These are phyloP conservation scores for Penicillium sp. DNA, from an alignment of 2,329 filamentous ascomycete species.

Conservation along the genomic window DNA sequence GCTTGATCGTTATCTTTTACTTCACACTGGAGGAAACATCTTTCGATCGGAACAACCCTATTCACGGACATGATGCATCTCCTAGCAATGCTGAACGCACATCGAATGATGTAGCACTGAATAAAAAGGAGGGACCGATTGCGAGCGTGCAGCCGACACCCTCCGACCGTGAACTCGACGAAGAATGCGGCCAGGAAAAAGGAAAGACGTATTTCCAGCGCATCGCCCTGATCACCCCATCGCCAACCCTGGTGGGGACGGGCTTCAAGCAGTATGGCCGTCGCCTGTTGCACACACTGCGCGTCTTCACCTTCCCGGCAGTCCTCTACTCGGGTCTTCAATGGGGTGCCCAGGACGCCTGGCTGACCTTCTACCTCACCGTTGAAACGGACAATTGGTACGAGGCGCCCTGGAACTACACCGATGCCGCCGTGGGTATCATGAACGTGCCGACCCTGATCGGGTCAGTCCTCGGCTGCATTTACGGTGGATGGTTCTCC, in stretches of 20 bases:
- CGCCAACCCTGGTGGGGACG: slow-evolving; percentile 54
- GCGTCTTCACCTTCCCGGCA: slow-evolving; percentile 59
- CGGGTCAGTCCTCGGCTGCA: slow-evolving; percentile 53
- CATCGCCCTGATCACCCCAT: slow-evolving; percentile 57
- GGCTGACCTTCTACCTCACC: slow-evolving; percentile 60
- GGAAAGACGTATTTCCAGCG: slow-evolving; percentile 56
- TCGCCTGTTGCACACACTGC: slow-evolving; percentile 56
- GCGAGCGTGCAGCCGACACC: background rate
- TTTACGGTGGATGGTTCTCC: slow-evolving; percentile 59
- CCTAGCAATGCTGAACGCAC: background rate
- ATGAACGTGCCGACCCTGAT: slow-evolving; percentile 57
- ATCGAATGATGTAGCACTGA: background rate
- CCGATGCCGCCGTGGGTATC: slow-evolving; percentile 54
- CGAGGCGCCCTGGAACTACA: slow-evolving; percentile 56
- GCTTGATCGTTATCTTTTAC: slow-evolving; percentile 50
- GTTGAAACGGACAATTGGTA: slow-evolving; percentile 59
- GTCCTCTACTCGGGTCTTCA: slow-evolving; percentile 59
- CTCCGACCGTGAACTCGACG: slow-evolving; percentile 2
- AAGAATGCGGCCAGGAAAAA: slow-evolving; percentile 23
- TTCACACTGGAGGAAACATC: slow-evolving; percentile 56
- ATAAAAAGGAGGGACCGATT: slow-evolving; percentile 4
- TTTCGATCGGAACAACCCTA: slow-evolving; percentile 24
- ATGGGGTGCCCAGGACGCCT: slow-evolving; percentile 62
- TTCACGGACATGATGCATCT: slow-evolving; percentile 9
- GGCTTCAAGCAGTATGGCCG: slow-evolving; percentile 56